Percentiles rank a stretch among this genome's conserved stretches.
These are phyloP conservation scores for Aschersonia sp. DNA, from an alignment of 2,329 filamentous ascomycete genomes.

Conservation along the genomic window DNA sequence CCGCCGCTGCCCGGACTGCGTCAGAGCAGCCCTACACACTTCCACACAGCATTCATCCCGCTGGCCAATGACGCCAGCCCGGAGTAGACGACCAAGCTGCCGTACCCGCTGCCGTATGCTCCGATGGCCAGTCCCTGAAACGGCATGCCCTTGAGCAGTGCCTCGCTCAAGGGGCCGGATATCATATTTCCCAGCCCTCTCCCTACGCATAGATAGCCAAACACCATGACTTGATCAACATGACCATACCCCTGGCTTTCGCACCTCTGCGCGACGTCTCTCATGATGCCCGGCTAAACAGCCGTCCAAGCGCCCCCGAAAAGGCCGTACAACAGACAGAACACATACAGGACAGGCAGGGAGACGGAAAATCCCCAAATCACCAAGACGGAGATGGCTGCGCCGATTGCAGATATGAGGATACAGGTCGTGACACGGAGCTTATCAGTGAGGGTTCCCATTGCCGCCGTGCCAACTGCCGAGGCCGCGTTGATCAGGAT, in stretches of 20 bases:
- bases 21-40: neutral
- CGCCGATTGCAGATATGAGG: slow-evolving; percentile 36
- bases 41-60: neutral
- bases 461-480: slow-evolving; percentile 35
- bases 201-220: slow-evolving; percentile 37
- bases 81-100: slow-evolving; percentile 40
- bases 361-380: slow-evolving; percentile 41
- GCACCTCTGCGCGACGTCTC: slow-evolving; percentile 14
- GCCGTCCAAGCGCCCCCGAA: slow-evolving; percentile 46
- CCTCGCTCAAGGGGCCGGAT: slow-evolving; percentile 36
- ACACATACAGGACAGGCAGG: slow-evolving; percentile 36
- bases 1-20: neutral
- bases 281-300: slow-evolving; percentile 40
- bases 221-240: slow-evolving; percentile 32
- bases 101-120: slow-evolving; percentile 36
- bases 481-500: slow-evolving; percentile 39
- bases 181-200: slow-evolving; percentile 43
- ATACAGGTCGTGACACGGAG: slow-evolving; percentile 32
- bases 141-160: slow-evolving; percentile 25
- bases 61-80: slow-evolving; percentile 12
- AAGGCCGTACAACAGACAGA: slow-evolving; percentile 47
- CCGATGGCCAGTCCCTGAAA: slow-evolving; percentile 23
- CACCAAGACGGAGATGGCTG: slow-evolving; percentile 35
- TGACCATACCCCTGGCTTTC: neutral
- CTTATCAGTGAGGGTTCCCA: slow-evolving; percentile 37